phyloP scores from a whole-genome alignment of 768 basidiomycete species.

The Auricularia cornea region DNA sequence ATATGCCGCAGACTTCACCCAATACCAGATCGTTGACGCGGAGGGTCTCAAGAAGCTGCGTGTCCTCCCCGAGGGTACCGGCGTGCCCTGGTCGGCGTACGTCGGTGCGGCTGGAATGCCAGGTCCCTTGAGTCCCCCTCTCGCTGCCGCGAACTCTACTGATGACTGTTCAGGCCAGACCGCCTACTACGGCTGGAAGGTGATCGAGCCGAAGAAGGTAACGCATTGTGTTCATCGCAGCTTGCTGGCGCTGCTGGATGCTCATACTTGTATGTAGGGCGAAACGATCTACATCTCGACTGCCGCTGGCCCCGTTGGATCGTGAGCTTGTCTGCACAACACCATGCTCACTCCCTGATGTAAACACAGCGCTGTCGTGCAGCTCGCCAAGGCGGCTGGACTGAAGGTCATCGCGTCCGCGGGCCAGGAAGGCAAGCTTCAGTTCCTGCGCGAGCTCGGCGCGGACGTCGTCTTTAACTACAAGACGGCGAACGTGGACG shows the following conservation, averaged over 20 bases:
- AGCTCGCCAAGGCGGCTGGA: slow-evolving; percentile 32
- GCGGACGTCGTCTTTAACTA: slow-evolving; percentile 31
- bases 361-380: slow-evolving; percentile 11
- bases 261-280: too few species aligned
- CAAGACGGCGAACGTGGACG: slow-evolving; percentile 20
- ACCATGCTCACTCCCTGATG: background rate
- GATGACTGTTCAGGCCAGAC: slow-evolving; percentile 16
- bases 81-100: slow-evolving; percentile 41
- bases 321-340: slow-evolving; percentile 28
- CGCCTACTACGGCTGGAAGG: slow-evolving; percentile 34
- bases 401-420: slow-evolving; percentile 36
- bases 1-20: slow-evolving; percentile 29
- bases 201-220: slow-evolving; percentile 33
- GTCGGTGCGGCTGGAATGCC: slow-evolving; percentile 43
- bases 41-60: slow-evolving; percentile 10
- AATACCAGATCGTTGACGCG: slow-evolving; percentile 33
- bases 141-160: background rate
- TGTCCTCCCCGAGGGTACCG: slow-evolving; percentile 33
- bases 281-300: slow-evolving; percentile 43
- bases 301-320: slow-evolving; percentile 49
- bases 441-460: slow-evolving; percentile 25
- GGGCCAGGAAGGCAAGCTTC: slow-evolving; percentile 34
- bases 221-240: too few species aligned
- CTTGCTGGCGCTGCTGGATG: too few species aligned
- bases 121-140: background rate